phyloP scores from a whole-genome alignment of 2,329 filamentous ascomycete species.

The Xylaria sp. region DNA sequence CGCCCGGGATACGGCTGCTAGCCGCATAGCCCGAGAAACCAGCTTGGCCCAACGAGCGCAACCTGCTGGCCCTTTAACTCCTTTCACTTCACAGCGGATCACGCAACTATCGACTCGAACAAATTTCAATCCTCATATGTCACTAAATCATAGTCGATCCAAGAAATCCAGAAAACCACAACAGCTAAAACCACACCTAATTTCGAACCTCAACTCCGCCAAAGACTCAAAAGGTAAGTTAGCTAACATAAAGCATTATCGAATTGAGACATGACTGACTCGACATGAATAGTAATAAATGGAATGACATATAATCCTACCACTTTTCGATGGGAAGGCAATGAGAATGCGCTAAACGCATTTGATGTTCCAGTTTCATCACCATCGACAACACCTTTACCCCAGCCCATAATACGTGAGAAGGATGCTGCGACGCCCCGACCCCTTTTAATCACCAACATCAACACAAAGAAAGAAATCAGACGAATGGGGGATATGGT shows the following conservation, averaged over 20 bases:
- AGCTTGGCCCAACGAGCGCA: conserved; percentile 68
- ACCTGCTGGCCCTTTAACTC: conserved; percentile 62
- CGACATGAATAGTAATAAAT: conserved; percentile 72
- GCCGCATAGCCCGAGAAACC: conserved; percentile 72
- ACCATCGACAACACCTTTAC: conserved; percentile 61
- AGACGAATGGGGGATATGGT: conserved; percentile 98
- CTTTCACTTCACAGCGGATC: conserved; percentile 65
- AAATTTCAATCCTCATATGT: conserved; percentile 58
- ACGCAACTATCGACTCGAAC: conserved; percentile 62
- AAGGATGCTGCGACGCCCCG: conserved; percentile 69
- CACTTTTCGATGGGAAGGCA: conserved; percentile 93
- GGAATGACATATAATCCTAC: conserved; percentile 96
- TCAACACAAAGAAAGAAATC: conserved; percentile 83
- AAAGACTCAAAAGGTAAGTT: conserved; percentile 82
- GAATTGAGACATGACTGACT: not conserved
- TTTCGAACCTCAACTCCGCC: conserved; percentile 80
- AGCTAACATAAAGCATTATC: not conserved
- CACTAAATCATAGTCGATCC: conserved; percentile 58
- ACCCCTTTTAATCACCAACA: conserved; percentile 89
- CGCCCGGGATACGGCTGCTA: conserved; percentile 72
- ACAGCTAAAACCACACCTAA: conserved; percentile 83
- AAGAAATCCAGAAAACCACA: conserved; percentile 68
- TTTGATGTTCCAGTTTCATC: conserved; percentile 76
- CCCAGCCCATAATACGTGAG: conserved; percentile 59
- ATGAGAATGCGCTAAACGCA: conserved; percentile 82